These are phyloP conservation scores for Epithemia pelagica DNA, from an alignment of 108 stramenopile species.

Conservation along the genomic window DNA sequence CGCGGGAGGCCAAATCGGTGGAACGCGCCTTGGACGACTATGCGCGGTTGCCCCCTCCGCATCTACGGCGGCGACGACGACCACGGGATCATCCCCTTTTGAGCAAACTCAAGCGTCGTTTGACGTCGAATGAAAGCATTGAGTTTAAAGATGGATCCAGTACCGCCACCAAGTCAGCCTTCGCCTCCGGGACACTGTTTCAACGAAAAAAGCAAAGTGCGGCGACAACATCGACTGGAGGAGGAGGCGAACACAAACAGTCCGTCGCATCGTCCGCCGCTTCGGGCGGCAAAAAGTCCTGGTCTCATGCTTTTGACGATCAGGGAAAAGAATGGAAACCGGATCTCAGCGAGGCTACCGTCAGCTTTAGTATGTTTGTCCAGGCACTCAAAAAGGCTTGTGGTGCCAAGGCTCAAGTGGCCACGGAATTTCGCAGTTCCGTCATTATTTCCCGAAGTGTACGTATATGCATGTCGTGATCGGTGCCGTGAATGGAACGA, in stretches of 20 bases:
- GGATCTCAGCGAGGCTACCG: not conserved
- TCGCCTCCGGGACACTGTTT: not conserved
- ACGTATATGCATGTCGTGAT: no score
- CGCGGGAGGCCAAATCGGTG: not conserved
- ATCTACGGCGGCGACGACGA: not conserved
- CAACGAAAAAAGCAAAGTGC: not conserved
- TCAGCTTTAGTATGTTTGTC: not conserved
- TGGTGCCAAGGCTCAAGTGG: not conserved
- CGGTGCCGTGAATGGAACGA: no score
- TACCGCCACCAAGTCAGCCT: not conserved
- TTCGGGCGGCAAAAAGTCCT: not conserved
- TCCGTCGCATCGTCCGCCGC: not conserved
- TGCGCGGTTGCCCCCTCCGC: not conserved
- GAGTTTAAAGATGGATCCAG: not conserved
- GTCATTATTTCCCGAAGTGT: not conserved
- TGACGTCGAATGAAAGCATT: not conserved
- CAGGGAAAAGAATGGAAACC: not conserved
- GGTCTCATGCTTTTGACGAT: not conserved
- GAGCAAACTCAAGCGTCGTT: not conserved
- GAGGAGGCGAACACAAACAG: not conserved
- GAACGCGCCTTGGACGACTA: not conserved
- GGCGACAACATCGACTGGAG: no score
- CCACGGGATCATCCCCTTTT: not conserved
- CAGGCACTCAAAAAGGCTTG: conserved; percentile 6
- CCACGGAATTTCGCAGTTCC: not conserved